These are phyloP conservation scores for Stygiomarasmius scandens DNA, from an alignment of 1,284 basidiomycete genomes.

Conservation along the genomic window DNA sequence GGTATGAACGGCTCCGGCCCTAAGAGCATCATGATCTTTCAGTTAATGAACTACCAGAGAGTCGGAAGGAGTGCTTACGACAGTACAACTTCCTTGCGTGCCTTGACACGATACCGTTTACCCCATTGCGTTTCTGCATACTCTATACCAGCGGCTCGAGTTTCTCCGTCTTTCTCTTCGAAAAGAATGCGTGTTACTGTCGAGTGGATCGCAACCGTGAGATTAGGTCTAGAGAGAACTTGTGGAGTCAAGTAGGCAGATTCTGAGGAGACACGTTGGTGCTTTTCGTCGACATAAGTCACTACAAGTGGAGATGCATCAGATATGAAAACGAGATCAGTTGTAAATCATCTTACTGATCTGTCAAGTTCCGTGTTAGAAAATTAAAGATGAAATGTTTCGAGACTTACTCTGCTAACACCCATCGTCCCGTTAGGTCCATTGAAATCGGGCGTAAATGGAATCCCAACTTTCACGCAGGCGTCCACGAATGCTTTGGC, in stretches of 20 bases:
- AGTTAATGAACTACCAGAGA: no score
- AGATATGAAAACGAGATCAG: background rate
- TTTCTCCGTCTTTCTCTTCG: conserved; percentile 41
- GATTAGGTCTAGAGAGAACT: conserved; percentile 62
- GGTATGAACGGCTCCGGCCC: conserved; percentile 65
- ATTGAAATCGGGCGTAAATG: conserved; percentile 53
- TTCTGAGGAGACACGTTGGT: conserved; percentile 61
- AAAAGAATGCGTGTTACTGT: conserved; percentile 62
- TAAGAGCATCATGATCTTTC: no score
- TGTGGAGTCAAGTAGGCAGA: conserved; percentile 64
- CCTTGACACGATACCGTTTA: conserved; percentile 43
- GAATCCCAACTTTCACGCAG: conserved; percentile 50
- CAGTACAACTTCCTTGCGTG: conserved; percentile 63
- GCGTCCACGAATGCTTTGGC: conserved; percentile 50
- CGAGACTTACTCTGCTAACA: conserved; percentile 49
- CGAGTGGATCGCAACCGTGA: conserved; percentile 58
- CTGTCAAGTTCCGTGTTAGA: conserved; percentile 3
- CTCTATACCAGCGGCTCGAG: conserved; percentile 64
- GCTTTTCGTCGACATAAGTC: conserved; percentile 59
- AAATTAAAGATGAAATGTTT: conserved; percentile 2
- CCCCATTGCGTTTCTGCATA: conserved; percentile 41
- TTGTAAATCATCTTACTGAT: background rate
- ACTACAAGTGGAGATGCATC: conserved; percentile 42
- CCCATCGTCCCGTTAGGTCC: conserved; percentile 51
- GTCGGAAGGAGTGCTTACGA: conserved; percentile 42